A percentile compares a stretch with the other conserved stretches of the same genome.
Evolutionary conservation across 106 monocot genomes (phyloP).

Genomic region (Platanthera zijinensis): DNA sequence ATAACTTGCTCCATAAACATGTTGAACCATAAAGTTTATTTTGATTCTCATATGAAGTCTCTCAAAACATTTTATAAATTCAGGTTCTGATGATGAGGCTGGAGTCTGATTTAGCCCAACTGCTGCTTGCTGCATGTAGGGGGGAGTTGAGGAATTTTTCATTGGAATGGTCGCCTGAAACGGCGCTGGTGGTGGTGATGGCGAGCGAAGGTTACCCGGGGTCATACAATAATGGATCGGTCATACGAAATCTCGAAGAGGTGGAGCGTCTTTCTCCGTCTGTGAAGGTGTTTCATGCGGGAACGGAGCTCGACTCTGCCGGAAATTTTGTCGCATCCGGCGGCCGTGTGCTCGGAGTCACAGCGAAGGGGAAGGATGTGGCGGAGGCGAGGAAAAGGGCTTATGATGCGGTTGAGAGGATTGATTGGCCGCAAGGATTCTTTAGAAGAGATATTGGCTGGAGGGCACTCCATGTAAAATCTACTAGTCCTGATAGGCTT

Average conservation of each 20-base stretch:
- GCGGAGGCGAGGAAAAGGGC: conserved; percentile 63
- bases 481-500: no score
- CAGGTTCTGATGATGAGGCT: conserved; percentile 95
- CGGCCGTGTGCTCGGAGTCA: conserved; percentile 74
- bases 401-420: conserved; percentile 64
- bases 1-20: not conserved
- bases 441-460: conserved; percentile 77
- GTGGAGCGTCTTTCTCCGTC: conserved; percentile 57
- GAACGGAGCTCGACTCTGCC: conserved; percentile 50
- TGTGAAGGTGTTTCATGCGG: conserved; percentile 88
- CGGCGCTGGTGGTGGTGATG: conserved; percentile 94
- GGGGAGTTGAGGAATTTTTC: conserved; percentile 56
- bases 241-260: conserved; percentile 74
- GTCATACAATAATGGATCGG: conserved; percentile 60
- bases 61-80: not conserved
- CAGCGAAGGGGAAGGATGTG: conserved; percentile 71
- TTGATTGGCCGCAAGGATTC: conserved; percentile 84
- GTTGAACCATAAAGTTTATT: no score
- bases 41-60: not conserved
- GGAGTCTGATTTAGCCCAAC: conserved; percentile 77
- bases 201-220: conserved; percentile 84
- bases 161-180: conserved; percentile 67
- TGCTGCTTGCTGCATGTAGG: conserved; percentile 71
- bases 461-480: conserved; percentile 39
- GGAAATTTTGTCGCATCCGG: conserved; percentile 70